These are phyloP conservation scores for Dalechampia spathulata DNA, from an alignment of 441 rosid genomes.

Conservation along the genomic window DNA sequence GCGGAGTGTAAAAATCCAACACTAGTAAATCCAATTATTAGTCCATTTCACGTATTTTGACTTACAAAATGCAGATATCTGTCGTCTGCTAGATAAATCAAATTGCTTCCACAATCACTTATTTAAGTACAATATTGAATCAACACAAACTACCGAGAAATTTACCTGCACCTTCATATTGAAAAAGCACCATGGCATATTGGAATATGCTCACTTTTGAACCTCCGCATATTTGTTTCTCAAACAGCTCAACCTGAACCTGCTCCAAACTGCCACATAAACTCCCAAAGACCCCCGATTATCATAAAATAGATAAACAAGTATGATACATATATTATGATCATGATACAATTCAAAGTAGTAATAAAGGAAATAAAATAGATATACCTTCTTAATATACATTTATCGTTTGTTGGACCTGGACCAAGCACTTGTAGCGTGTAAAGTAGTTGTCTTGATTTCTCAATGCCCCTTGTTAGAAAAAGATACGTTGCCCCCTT, in stretches of 20 bases:
- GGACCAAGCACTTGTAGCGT: constrained; percentile 44
- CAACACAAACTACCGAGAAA: constrained; percentile 9
- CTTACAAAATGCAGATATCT: too few species aligned
- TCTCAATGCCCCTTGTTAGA: constrained; percentile 57
- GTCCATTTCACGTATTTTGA: not conserved
- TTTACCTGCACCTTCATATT: constrained; percentile 51
- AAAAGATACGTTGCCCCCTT: constrained; percentile 55
- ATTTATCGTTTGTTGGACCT: constrained; percentile 23
- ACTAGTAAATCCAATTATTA: not conserved
- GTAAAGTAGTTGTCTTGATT: constrained; percentile 49
- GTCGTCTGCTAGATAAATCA: too few species aligned
- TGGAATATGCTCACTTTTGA: constrained; percentile 56
- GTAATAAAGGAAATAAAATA: constrained; percentile 9
- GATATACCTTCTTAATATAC: constrained; percentile 51
- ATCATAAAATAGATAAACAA: constrained; percentile 23
- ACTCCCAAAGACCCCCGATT: constrained; percentile 41
- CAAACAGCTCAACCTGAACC: constrained; percentile 69
- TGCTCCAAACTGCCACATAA: constrained; percentile 89
- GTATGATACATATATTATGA: not conserved
- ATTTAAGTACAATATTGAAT: too few species aligned
- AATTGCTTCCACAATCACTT: too few species aligned
- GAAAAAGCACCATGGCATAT: constrained; percentile 56
- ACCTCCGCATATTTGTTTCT: constrained; percentile 69
- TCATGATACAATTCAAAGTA: not conserved
- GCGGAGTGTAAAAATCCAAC: not conserved